Evolutionary conservation across 2,329 filamentous ascomycete species (phyloP).

Genomic region (Talaromyces sp.): DNA sequence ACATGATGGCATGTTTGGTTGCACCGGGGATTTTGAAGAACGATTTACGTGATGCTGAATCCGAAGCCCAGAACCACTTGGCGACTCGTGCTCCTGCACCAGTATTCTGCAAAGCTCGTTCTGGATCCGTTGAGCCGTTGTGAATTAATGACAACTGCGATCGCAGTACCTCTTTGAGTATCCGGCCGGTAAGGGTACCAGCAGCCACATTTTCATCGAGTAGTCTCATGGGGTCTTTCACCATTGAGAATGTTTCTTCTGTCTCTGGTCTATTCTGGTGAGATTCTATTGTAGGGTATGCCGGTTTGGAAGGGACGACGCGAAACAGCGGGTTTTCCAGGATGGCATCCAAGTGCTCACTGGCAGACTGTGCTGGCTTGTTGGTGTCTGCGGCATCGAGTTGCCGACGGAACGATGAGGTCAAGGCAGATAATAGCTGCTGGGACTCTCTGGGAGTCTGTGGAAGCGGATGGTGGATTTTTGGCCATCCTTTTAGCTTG

Average conservation of each 20-base stretch:
- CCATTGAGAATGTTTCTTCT: constrained; percentile 17
- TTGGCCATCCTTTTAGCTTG: constrained; percentile 51
- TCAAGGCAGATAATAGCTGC: constrained; percentile 59
- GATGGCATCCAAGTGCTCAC: constrained; percentile 38
- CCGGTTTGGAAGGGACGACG: constrained; percentile 31
- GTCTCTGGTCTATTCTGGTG: background rate
- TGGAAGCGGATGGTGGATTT: constrained; percentile 52
- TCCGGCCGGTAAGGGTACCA: constrained; percentile 29
- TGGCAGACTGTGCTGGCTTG: constrained; percentile 33
- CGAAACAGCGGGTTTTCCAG: constrained; percentile 43
- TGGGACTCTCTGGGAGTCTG: constrained; percentile 57
- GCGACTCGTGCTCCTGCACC: constrained; percentile 34
- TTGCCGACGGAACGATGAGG: constrained; percentile 61
- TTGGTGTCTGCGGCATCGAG: constrained; percentile 47
- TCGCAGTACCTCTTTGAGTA: constrained; percentile 31
- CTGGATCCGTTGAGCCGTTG: constrained; percentile 22
- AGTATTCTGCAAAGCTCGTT: constrained; percentile 34
- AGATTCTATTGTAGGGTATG: constrained; percentile 12
- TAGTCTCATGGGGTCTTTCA: constrained; percentile 33
- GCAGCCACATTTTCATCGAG: constrained; percentile 41
- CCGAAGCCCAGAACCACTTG: constrained; percentile 42
- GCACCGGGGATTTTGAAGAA: constrained; percentile 31
- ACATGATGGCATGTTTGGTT: constrained; percentile 33
- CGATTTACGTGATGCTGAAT: constrained; percentile 26
- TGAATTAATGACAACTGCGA: constrained; percentile 33